These are phyloP conservation scores for Tulasnella calospora DNA, from an alignment of 768 basidiomycete species.

Conservation along the genomic window DNA sequence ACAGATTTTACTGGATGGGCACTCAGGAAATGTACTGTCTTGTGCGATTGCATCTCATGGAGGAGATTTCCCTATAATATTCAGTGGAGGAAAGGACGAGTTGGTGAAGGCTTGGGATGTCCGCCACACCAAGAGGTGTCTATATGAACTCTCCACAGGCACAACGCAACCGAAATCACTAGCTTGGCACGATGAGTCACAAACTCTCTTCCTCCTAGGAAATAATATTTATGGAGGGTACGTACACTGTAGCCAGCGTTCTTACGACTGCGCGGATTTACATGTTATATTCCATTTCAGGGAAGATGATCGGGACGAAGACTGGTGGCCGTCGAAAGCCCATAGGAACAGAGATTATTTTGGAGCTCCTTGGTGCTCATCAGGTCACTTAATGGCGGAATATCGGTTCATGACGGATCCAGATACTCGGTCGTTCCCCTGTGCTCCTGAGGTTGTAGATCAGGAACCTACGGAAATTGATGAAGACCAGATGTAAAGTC, in stretches of 20 bases:
- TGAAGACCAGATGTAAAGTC: not conserved
- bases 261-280: not conserved
- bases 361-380: conserved; percentile 2
- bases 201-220: conserved; percentile 8
- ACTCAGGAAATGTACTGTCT: not conserved
- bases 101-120: conserved; percentile 20
- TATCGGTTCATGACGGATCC: conserved; percentile 11
- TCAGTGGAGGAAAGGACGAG: conserved; percentile 19
- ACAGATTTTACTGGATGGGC: conserved; percentile 14
- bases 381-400: not conserved
- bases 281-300: not conserved
- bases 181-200: not conserved
- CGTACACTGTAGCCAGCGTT: not conserved
- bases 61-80: conserved; percentile 9
- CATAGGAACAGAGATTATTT: not conserved
- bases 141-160: conserved; percentile 18
- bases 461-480: not conserved
- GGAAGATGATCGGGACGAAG: not conserved
- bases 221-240: not conserved
- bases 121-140: conserved; percentile 16
- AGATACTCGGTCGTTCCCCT: not conserved
- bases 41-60: conserved; percentile 15
- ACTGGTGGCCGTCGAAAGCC: not conserved
- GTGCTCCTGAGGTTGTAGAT: not conserved
- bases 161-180: not conserved